Percentiles rank a stretch among this genome's conserved stretches.
Conservation (phyloP, 108 stramenopile genomes). For the Pseudonitzschia delicatissima region DNA sequence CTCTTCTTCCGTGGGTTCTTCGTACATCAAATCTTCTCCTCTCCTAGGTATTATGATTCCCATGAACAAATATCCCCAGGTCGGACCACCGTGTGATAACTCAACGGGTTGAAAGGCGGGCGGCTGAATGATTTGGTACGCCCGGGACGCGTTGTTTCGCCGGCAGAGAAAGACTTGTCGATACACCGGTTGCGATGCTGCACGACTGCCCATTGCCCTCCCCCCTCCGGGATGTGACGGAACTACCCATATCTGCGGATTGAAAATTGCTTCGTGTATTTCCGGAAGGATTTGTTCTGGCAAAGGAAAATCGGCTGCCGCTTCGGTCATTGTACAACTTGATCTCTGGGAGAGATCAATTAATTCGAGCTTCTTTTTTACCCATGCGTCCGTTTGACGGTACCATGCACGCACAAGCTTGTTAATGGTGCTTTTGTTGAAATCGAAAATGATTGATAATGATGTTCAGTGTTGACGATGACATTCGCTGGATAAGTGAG, state of each 20-base stretch:
- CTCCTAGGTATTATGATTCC: constrained; percentile 6
- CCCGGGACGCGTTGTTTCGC: not conserved
- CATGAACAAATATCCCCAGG: constrained; percentile 11
- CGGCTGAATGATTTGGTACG: constrained; percentile 10
- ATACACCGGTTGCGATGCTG: constrained; percentile 1
- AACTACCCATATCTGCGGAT: constrained; percentile 18
- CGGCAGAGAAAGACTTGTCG: constrained; percentile 9
- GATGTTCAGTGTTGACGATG: too few relatives aligned
- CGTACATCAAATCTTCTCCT: constrained; percentile 3
- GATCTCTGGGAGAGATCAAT: too few relatives aligned
- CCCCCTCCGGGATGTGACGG: not conserved
- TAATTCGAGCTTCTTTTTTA: too few relatives aligned
- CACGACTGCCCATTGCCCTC: not conserved
- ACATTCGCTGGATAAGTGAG: too few relatives aligned
- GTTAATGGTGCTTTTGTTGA: too few relatives aligned
- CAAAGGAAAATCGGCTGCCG: not conserved
- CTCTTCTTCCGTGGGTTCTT: constrained; percentile 14
- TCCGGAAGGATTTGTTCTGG: constrained; percentile 6
- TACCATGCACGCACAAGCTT: too few relatives aligned
- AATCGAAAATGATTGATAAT: too few relatives aligned
- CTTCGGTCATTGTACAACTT: not conserved
- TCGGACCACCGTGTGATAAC: constrained; percentile 2
- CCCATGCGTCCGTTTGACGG: too few relatives aligned
- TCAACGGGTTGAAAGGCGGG: constrained; percentile 8
- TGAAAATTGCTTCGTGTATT: constrained; percentile 6